Evolutionary conservation across 176 grass and related monocot species (phyloP).

Genomic region (Aegilops speltoides): DNA sequence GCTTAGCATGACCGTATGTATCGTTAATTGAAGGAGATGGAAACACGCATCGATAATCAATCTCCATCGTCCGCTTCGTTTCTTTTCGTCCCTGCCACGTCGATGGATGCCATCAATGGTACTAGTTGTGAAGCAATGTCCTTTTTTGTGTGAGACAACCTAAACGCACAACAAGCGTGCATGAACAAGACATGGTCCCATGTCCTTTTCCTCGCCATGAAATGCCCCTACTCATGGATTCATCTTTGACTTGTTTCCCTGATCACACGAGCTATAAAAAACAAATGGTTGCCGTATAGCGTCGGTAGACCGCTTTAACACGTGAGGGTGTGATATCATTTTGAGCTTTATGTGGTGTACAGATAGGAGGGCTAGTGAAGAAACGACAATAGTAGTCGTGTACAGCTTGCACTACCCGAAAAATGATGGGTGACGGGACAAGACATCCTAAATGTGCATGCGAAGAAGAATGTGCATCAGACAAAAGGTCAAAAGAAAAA

Average conservation of each 20-base stretch:
- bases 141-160: neutral
- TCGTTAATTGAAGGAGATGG: too few species aligned
- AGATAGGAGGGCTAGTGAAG: neutral
- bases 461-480: neutral
- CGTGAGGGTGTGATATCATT: neutral
- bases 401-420: neutral
- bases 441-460: neutral
- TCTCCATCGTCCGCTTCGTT: neutral
- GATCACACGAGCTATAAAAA: neutral
- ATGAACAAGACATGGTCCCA: too few species aligned
- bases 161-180: neutral
- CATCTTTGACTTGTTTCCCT: neutral
- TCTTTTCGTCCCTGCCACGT: slow-evolving; percentile 1
- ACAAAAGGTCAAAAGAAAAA: neutral
- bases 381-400: neutral
- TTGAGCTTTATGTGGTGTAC: neutral
- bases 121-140: neutral
- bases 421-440: neutral
- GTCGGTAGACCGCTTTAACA: neutral
- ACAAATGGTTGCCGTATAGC: neutral
- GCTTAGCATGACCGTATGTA: too few species aligned
- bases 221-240: too few species aligned
- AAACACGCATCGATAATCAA: too few species aligned
- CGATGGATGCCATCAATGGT: too few species aligned
- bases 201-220: too few species aligned